Evolutionary conservation across 352 stramenopile genomes (phyloP), one percentile per base, ranked within the genome.

Genomic region (Globisporangium alternatum): DNA sequence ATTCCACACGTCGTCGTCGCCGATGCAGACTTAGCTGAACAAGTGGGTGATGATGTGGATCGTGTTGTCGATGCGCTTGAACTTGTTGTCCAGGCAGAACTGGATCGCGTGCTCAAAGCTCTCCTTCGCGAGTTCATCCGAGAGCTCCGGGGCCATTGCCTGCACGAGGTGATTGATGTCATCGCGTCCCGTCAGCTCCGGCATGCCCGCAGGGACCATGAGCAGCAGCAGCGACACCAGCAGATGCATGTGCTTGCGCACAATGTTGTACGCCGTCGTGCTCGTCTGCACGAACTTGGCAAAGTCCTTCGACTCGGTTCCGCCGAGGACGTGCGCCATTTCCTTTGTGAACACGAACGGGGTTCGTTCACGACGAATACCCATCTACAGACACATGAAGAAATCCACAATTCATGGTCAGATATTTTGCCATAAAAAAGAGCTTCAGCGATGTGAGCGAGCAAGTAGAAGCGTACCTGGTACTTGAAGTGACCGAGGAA

Each of bases 401-500:
- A 47, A 47, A 47, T 28, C 25, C 25, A 28, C 17, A 47, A 9
- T 8, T 47, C 8, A 17, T 13, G 9, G 41, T 47, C 41, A 47
- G 17, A 47, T 44, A 10, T 10, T 10, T n/a, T 44, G 39, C 10
- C 33, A 39, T 39, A 12, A 8, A 5, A 8, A 44, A 5, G 37
- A 44, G 37, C 4, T 44, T 17, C 37, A 19, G 13, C n/a, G 33
- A 25, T 22, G 39, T 21, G 17, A 47, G 3, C 9, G 13, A 19
- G 37, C 37, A 45, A 67, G 12, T 45, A n/a, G 39, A 45, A 48
- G 43, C 19, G 43, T 78, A 86, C 80, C 64, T 89, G 81, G 67
- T 96, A 96, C 71, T 96, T 96, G 70, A 93, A 91, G 68, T 96
- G 85, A 12, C 85, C 87, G 3, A 96, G 72, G 59, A 96, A 92